phyloP scores from a whole-genome alignment of 257 asterid genomes.

The Solanum tarapatanum region DNA sequence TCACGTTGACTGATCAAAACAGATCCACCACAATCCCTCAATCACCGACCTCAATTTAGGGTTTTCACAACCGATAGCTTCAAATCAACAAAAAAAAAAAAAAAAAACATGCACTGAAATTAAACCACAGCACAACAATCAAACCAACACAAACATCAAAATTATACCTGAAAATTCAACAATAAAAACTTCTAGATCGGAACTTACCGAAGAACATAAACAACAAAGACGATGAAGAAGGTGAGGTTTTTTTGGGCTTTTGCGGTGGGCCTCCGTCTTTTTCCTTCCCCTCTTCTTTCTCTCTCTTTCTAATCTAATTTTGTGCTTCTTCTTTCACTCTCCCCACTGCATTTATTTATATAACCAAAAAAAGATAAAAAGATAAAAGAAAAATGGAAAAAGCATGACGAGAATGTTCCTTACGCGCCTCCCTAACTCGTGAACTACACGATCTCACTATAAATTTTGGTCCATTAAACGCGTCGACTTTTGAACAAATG shows the following conservation, averaged over 20 bases:
- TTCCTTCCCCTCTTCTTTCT: background rate
- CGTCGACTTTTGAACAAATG: background rate
- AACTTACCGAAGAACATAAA: background rate
- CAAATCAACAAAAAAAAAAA: background rate
- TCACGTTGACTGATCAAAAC: conserved; percentile 10
- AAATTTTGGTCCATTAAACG: background rate
- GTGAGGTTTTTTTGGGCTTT: background rate
- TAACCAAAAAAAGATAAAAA: background rate
- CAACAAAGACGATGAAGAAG: background rate
- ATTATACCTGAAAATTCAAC: background rate
- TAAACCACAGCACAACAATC: background rate
- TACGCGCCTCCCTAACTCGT: background rate
- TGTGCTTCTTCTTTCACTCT: background rate
- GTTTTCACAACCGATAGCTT: background rate
- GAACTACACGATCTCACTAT: background rate
- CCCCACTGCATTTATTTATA: background rate
- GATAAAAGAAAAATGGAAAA: background rate
- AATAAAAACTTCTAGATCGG: background rate
- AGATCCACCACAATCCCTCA: conserved; percentile 13
- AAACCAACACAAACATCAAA: background rate
- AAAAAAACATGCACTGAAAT: background rate
- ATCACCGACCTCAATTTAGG: conserved; percentile 10
- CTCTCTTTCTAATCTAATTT: background rate
- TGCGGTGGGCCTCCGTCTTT: background rate
- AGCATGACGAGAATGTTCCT: background rate